A percentile compares a stretch with the other conserved stretches of the same genome.
Evolutionary conservation across 495 filamentous ascomycete species (phyloP).

Genomic region (Penicillium cinerascens): DNA sequence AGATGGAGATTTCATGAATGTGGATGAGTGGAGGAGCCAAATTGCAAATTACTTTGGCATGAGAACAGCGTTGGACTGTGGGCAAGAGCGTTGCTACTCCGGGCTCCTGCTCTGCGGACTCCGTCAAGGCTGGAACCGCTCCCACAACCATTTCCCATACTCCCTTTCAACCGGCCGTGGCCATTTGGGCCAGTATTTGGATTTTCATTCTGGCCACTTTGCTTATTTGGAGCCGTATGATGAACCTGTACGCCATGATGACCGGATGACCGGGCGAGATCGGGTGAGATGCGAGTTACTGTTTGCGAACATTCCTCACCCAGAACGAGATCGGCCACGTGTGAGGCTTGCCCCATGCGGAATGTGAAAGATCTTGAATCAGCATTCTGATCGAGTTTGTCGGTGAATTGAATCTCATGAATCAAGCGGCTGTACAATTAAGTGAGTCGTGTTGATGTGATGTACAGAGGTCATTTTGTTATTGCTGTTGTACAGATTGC

Average conservation of each 20-base stretch:
- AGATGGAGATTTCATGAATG: neutral
- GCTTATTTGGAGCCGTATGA: neutral
- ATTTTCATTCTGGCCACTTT: neutral
- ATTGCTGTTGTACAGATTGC: neutral
- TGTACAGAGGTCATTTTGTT: neutral
- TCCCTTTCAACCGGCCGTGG: no score
- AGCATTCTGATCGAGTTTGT: neutral
- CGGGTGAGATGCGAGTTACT: slow-evolving; percentile 3
- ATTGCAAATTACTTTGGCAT: neutral
- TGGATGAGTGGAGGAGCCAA: neutral
- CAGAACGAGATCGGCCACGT: slow-evolving; percentile 7
- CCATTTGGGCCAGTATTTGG: neutral
- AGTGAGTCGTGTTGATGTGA: neutral
- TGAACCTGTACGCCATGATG: neutral
- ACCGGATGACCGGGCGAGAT: slow-evolving; percentile 2
- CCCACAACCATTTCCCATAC: no score
- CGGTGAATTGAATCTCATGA: neutral
- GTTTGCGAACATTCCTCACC: slow-evolving; percentile 8
- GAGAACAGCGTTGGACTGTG: neutral
- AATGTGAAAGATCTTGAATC: slow-evolving; percentile 5
- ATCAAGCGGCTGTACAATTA: neutral
- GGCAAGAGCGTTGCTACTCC: neutral
- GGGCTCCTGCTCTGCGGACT: neutral
- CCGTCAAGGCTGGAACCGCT: neutral
- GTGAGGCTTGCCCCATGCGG: neutral